A percentile compares a stretch with the other conserved stretches of the same genome.
phyloP scores from a whole-genome alignment of 176 grass and related monocot species.

The Areca catechu region DNA sequence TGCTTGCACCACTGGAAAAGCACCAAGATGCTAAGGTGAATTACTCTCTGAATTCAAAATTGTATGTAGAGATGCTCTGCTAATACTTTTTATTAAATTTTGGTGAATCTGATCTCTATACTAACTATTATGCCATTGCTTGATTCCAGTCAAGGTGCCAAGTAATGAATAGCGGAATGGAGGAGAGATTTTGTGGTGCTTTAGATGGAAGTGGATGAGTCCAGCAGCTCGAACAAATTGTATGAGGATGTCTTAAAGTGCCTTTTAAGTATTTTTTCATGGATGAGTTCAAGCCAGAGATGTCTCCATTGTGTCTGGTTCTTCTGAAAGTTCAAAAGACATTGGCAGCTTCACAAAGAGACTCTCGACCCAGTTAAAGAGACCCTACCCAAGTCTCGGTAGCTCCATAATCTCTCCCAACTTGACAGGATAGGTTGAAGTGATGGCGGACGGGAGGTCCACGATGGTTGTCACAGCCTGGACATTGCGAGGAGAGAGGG shows the following conservation, averaged over 20 bases:
- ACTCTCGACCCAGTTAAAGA: too few species aligned
- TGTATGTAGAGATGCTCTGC: background rate
- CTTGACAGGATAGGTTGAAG: too few species aligned
- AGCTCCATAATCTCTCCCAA: too few species aligned
- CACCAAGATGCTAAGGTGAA: conserved; percentile 35
- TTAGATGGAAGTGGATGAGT: conserved; percentile 29
- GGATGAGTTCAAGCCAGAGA: conserved; percentile 26
- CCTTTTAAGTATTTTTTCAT: conserved; percentile 66
- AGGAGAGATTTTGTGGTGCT: conserved; percentile 10
- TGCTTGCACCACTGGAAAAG: conserved; percentile 24
- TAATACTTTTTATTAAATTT: too few species aligned
- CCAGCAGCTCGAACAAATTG: conserved; percentile 57
- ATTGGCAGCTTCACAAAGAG: too few species aligned
- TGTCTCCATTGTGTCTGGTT: conserved; percentile 55
- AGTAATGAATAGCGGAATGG: conserved; percentile 20
- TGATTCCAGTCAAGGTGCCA: conserved; percentile 25
- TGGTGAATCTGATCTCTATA: too few species aligned
- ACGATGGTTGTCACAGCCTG: too few species aligned
- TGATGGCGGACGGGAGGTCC: too few species aligned
- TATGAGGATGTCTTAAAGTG: conserved; percentile 81
- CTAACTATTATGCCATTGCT: background rate
- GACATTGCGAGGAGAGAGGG: too few species aligned
- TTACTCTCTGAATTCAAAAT: background rate
- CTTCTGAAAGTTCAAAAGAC: conserved; percentile 38
- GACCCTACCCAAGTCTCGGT: too few species aligned